Evolutionary conservation across 164 flowering plant genomes (phyloP), one percentile per base, ranked within the genome.

Genomic region (Paratinospora sagittata): DNA sequence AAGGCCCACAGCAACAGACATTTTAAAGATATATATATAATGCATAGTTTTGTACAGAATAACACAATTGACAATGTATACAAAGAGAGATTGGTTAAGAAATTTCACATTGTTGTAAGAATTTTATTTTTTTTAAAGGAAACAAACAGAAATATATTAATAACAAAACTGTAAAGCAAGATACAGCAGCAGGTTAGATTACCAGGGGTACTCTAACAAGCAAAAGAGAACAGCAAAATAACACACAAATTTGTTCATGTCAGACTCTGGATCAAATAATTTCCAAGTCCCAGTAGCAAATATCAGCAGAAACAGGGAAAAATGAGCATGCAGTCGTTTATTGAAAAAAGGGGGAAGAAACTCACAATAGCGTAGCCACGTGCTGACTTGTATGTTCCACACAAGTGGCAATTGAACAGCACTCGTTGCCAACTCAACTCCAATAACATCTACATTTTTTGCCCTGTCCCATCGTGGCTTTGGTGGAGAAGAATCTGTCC

Each of bases 351-450:
- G 49, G 65, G 73, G 43, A 41, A 73, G 62, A 67, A 58, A 85
- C 99, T 91, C 71, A 96, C 99, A 96, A 74, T 91, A 82, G 19
- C 99, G 91, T 8, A 96, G 92, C 99, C 99, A 96, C 43, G 97
- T 89, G 95, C 99, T 96, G 80, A 96, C 98, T 90, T 96, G 98
- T 63, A 96, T 93, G 82, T 96, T 96, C 99, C 99, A 96, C 34
- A 81, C 84, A 76, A 83, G 83, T 52, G 99, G 99, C 66, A 96
- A 27, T 80, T 83, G 77, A 58, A 85, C 97, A 34, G 97, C 80
- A 86, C 98, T 96, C 80, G 74, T 90, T 21, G 90, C 91, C 52
- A 96, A 83, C 88, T 96, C 99, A 77, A 93, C 91, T 67, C 98
- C 97, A 61, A 93, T 70, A 74, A 96, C 80, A 74, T 96, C 93